Percentiles rank a stretch among this genome's conserved stretches.
Evolutionary conservation across 768 basidiomycete species (phyloP).

Genomic region (Pulveroboletus ravenelii): DNA sequence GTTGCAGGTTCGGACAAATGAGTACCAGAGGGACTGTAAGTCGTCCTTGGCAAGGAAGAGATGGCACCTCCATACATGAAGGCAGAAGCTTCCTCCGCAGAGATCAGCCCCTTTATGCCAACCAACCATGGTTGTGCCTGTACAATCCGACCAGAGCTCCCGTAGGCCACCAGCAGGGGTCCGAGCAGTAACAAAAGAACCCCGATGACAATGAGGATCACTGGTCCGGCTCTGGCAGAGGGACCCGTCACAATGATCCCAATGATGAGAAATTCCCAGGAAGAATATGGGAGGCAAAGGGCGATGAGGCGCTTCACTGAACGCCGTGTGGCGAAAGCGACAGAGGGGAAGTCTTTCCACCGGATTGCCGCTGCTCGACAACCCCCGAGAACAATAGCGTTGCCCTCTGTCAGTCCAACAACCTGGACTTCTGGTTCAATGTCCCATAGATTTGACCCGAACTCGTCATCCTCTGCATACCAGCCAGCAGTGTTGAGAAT

Average conservation of each 20-base stretch:
- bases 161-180: constrained; percentile 13
- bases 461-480: constrained; percentile 20
- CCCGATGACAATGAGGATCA: not conserved
- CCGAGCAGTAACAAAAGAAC: constrained; percentile 13
- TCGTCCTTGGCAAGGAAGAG: constrained; percentile 3
- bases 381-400: constrained; percentile 20
- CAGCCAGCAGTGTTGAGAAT: constrained; percentile 4
- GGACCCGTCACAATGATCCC: not conserved
- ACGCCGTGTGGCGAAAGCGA: constrained; percentile 13
- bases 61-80: constrained; percentile 14
- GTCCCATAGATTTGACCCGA: constrained; percentile 18
- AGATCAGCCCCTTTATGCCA: constrained; percentile 24
- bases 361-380: constrained; percentile 20
- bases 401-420: constrained; percentile 15
- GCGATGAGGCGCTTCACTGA: constrained; percentile 13
- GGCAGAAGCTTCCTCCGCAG: constrained; percentile 16
- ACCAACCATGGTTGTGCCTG: constrained; percentile 19
- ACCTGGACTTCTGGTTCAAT: constrained; percentile 14
- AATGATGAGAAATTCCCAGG: not conserved
- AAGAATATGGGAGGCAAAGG: not conserved
- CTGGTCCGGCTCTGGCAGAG: too few relatives aligned
- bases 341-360: constrained; percentile 22
- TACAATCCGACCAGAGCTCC: constrained; percentile 13
- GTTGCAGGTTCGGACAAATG: constrained; percentile 2
- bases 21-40: constrained; percentile 20